A percentile compares a stretch with the other conserved stretches of the same genome.
Conservation (phyloP, 768 basidiomycete species). For the Rubroboletus satanas region DNA sequence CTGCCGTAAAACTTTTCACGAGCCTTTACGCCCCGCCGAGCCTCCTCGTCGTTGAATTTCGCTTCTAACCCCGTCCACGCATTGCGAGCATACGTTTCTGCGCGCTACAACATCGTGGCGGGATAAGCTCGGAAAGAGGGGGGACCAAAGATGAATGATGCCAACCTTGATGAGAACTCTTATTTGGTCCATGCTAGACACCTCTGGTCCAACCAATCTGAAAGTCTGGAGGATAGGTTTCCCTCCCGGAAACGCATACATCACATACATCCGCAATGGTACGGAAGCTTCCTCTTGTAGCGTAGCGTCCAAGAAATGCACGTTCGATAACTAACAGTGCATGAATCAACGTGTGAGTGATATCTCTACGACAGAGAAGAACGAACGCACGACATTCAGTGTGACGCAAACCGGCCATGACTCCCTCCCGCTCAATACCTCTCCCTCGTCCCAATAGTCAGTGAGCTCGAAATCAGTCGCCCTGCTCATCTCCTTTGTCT, state of each 20-base stretch:
- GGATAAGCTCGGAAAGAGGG: slow-evolving; percentile 32
- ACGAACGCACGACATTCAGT: slow-evolving; percentile 61
- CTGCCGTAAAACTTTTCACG: slow-evolving; percentile 45
- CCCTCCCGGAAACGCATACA: slow-evolving; percentile 55
- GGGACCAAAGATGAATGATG: not conserved
- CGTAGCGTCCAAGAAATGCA: slow-evolving; percentile 73
- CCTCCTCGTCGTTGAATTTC: slow-evolving; percentile 64
- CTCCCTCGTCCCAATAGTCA: slow-evolving; percentile 87
- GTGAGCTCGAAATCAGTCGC: slow-evolving; percentile 83
- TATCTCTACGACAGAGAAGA: not conserved
- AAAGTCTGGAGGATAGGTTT: slow-evolving; percentile 55
- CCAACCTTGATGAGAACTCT: slow-evolving; percentile 54
- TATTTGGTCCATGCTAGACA: slow-evolving; percentile 47
- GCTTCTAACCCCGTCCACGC: slow-evolving; percentile 53
- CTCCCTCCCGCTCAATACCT: slow-evolving; percentile 55
- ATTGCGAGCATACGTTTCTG: slow-evolving; percentile 60
- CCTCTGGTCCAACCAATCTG: slow-evolving; percentile 60
- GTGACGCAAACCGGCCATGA: slow-evolving; percentile 76
- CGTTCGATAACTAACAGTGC: slow-evolving; percentile 44
- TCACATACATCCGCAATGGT: slow-evolving; percentile 54
- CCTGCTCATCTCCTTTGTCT: slow-evolving; percentile 43
- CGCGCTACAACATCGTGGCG: slow-evolving; percentile 52
- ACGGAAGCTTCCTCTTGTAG: slow-evolving; percentile 67
- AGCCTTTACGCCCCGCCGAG: slow-evolving; percentile 56
- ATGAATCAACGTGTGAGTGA: not conserved